Conservation (phyloP, 2,329 filamentous ascomycete species). For the Calonectria crousiana region DNA sequence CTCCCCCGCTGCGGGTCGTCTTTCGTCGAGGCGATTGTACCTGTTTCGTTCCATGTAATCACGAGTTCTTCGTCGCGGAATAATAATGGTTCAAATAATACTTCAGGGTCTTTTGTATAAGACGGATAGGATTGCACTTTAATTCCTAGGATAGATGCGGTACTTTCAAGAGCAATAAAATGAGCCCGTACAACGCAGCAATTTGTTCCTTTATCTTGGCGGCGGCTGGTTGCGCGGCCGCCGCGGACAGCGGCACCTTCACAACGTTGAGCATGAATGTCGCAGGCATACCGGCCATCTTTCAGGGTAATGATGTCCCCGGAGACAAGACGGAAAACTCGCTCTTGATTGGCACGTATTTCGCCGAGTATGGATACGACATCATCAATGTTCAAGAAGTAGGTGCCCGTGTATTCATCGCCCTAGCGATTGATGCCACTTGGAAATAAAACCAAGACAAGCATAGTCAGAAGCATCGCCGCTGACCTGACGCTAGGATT, state of each 20-base stretch:
- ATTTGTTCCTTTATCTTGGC: slow-evolving; percentile 3
- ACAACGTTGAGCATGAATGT: slow-evolving; percentile 57
- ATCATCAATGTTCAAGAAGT: slow-evolving; percentile 74
- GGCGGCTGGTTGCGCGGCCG: slow-evolving; percentile 2
- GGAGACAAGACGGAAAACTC: slow-evolving; percentile 73
- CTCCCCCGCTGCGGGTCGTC: slow-evolving; percentile 1
- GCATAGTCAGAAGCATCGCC: neutral
- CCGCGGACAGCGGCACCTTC: slow-evolving; percentile 12
- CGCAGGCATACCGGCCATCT: slow-evolving; percentile 67
- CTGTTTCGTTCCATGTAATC: neutral
- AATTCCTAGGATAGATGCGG: neutral
- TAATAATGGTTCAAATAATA: slow-evolving; percentile 1
- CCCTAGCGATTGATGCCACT: neutral
- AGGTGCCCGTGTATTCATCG: neutral
- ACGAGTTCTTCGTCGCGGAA: neutral
- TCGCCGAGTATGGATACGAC: slow-evolving; percentile 69
- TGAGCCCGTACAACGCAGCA: neutral
- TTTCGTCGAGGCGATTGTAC: neutral
- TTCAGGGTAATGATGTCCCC: slow-evolving; percentile 71
- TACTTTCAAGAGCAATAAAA: neutral
- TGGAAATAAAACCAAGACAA: neutral
- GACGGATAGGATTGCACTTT: neutral
- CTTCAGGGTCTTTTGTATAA: neutral
- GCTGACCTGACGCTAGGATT: slow-evolving; percentile 56
- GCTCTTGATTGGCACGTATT: slow-evolving; percentile 65